phyloP scores from a whole-genome alignment of 305 asterid genomes.

The Striga hermonthica region DNA sequence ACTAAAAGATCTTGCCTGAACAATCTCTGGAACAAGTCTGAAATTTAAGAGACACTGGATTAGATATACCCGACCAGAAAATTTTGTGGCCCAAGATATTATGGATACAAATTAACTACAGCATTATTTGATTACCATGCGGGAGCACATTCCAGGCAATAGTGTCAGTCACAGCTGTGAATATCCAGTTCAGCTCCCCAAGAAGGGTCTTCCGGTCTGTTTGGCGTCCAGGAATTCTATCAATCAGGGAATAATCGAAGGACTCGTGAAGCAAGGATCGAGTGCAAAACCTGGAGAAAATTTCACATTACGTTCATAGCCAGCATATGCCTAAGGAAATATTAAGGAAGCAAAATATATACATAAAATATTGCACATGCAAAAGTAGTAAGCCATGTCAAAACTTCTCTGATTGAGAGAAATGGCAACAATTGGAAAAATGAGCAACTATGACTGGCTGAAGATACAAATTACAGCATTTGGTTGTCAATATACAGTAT shows the following conservation, averaged over 20 bases:
- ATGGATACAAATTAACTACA: slow-evolving; percentile 11
- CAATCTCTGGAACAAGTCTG: slow-evolving; percentile 92
- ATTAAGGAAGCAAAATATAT: slow-evolving; percentile 15
- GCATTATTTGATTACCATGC: slow-evolving; percentile 60
- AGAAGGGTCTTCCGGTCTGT: slow-evolving; percentile 99
- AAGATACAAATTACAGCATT: slow-evolving; percentile 8
- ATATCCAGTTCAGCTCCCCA: slow-evolving; percentile 99
- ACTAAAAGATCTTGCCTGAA: slow-evolving; percentile 62
- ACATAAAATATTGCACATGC: slow-evolving; percentile 17
- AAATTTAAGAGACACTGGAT: slow-evolving; percentile 31
- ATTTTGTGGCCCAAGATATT: slow-evolving; percentile 23
- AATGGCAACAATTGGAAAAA: slow-evolving; percentile 21
- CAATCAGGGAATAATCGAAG: slow-evolving; percentile 81
- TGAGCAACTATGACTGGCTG: slow-evolving; percentile 13
- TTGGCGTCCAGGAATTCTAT: slow-evolving; percentile 98
- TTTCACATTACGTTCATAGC: slow-evolving; percentile 22
- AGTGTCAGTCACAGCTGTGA: slow-evolving; percentile 98
- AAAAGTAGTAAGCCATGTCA: slow-evolving; percentile 16
- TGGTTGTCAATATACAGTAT: background rate
- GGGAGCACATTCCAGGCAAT: slow-evolving; percentile 99
- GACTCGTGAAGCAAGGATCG: slow-evolving; percentile 91
- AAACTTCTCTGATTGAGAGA: slow-evolving; percentile 18
- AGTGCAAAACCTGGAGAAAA: slow-evolving; percentile 70
- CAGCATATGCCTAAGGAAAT: slow-evolving; percentile 25
- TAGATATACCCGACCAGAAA: slow-evolving; percentile 28